These are phyloP conservation scores for Paraphoma sp. DNA, from an alignment of 2,329 filamentous ascomycete species.

Conservation along the genomic window DNA sequence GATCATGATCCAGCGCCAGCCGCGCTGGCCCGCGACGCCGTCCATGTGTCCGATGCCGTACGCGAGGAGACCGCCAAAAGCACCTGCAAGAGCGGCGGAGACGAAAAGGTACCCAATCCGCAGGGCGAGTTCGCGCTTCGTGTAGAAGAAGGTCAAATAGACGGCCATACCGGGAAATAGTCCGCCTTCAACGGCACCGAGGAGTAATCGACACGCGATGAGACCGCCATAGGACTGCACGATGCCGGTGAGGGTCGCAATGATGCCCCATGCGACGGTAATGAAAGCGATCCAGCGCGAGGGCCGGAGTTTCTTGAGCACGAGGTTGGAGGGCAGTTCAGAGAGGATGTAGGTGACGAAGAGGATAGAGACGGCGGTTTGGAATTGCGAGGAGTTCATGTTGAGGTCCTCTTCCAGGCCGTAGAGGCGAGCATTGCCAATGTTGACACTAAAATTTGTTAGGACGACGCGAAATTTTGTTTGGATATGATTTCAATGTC, in stretches of 20 bases:
- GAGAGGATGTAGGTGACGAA: slow-evolving; percentile 55
- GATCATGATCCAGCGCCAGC: slow-evolving; percentile 41
- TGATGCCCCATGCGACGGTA: slow-evolving; percentile 60
- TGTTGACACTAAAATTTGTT: slow-evolving; percentile 62
- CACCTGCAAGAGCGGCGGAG: slow-evolving; percentile 73
- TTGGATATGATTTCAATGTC: neutral
- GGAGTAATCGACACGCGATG: slow-evolving; percentile 71
- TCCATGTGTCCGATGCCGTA: slow-evolving; percentile 78
- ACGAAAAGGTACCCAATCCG: slow-evolving; percentile 78
- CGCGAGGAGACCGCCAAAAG: slow-evolving; percentile 74
- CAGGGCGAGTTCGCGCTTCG: slow-evolving; percentile 73
- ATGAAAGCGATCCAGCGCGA: slow-evolving; percentile 66
- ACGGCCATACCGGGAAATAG: slow-evolving; percentile 73
- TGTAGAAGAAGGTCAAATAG: slow-evolving; percentile 80
- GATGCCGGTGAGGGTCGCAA: slow-evolving; percentile 74
- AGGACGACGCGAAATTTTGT: slow-evolving; percentile 5
- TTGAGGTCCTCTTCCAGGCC: slow-evolving; percentile 68
- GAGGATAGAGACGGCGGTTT: slow-evolving; percentile 57
- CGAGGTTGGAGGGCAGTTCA: slow-evolving; percentile 55
- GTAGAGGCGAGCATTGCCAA: slow-evolving; percentile 72
- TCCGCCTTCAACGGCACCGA: slow-evolving; percentile 73
- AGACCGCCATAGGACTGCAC: slow-evolving; percentile 69
- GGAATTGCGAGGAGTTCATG: slow-evolving; percentile 70
- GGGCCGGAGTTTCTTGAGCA: slow-evolving; percentile 54
- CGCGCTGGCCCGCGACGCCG: slow-evolving; percentile 61